phyloP scores from a whole-genome alignment of 2,329 filamentous ascomycete species.

The Nemania bipapillata region DNA sequence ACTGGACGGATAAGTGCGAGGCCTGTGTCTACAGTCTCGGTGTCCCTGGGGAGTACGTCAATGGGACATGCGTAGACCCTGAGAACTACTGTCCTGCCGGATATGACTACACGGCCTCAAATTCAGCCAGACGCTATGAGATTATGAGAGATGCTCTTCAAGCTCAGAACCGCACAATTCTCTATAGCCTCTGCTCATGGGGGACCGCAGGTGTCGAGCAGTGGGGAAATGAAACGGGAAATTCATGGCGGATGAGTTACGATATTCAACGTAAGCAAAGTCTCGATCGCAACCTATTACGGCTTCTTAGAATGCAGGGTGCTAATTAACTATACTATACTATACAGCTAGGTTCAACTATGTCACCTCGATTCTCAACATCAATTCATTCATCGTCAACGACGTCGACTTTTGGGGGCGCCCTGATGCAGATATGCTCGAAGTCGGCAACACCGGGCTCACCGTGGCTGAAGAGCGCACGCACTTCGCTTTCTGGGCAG shows the following conservation, averaged over 20 bases:
- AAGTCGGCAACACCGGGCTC: constrained; percentile 62
- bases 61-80: constrained; percentile 32
- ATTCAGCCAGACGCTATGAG: constrained; percentile 59
- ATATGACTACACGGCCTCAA: constrained; percentile 63
- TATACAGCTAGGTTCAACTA: constrained; percentile 21
- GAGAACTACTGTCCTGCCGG: constrained; percentile 51
- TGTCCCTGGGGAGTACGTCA: constrained; percentile 26
- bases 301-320: neutral
- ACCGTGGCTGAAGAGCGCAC: constrained; percentile 59
- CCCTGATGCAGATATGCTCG: constrained; percentile 63
- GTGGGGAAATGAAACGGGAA: constrained; percentile 62
- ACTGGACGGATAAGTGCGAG: constrained; percentile 54
- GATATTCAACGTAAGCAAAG: constrained; percentile 52
- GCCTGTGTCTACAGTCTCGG: constrained; percentile 41
- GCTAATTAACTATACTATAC: too few species aligned
- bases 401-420: constrained; percentile 61
- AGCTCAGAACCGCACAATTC: constrained; percentile 58
- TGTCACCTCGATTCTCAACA: constrained; percentile 58
- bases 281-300: neutral
- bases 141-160: constrained; percentile 65
- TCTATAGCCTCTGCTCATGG: constrained; percentile 66
- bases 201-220: constrained; percentile 61
- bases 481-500: constrained; percentile 64
- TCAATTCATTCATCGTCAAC: constrained; percentile 60
- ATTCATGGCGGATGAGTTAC: constrained; percentile 59